phyloP scores from a whole-genome alignment of 78 protist genomes.

The Pigoraptor vietnamica region DNA sequence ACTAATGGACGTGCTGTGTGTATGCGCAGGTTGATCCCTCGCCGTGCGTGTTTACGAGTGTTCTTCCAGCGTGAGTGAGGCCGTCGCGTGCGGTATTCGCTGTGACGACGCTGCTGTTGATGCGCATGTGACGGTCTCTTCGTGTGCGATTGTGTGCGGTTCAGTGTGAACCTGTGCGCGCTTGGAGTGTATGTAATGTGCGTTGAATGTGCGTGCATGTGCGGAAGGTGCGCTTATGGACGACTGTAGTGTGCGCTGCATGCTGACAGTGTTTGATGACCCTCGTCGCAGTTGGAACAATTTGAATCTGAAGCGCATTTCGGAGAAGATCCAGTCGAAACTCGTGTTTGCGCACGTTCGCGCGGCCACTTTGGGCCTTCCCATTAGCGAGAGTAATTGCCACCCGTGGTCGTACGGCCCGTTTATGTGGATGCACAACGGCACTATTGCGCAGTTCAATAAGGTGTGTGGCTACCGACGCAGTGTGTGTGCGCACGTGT shows the following conservation, averaged over 20 bases:
- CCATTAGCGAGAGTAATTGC: conserved; percentile 23
- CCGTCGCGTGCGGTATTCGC: no score
- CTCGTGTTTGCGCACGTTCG: conserved; percentile 53
- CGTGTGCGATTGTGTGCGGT: neutral
- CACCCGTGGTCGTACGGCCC: conserved; percentile 42
- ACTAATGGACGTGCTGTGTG: no score
- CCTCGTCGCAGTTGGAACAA: conserved; percentile 41
- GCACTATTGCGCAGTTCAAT: conserved; percentile 3
- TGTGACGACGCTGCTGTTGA: no score
- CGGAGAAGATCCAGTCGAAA: conserved; percentile 11
- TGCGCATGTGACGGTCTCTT: neutral
- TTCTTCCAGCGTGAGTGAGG: neutral
- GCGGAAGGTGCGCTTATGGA: no score
- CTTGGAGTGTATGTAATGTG: no score
- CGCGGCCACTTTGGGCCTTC: conserved; percentile 36
- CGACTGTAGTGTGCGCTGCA: no score
- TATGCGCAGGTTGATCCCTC: neutral
- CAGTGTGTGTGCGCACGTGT: neutral
- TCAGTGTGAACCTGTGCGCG: no score
- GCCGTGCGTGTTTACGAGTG: neutral
- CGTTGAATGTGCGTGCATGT: no score
- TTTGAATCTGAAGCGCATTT: conserved; percentile 31
- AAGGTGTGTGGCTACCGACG: no score
- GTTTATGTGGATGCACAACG: conserved; percentile 58
- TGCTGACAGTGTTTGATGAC: no score